Percentiles rank a stretch among this genome's conserved stretches.
Evolutionary conservation across 2,329 filamentous ascomycete genomes (phyloP).

Genomic region (Monilinia fructigena): DNA sequence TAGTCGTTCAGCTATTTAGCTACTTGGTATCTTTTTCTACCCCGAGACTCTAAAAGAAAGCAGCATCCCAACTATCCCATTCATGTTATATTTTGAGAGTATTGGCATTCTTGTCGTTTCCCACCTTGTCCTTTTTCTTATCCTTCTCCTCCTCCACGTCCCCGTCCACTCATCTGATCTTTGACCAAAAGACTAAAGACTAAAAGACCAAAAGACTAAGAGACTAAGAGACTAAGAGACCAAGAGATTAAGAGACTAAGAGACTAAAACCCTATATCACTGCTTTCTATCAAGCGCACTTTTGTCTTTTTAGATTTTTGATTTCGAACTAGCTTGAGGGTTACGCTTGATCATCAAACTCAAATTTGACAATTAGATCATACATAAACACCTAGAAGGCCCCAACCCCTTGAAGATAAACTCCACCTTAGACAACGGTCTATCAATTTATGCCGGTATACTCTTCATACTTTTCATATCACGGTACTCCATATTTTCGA

Average conservation of each 20-base stretch:
- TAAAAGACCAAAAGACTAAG: background rate
- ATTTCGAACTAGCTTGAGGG: background rate
- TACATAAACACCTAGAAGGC: constrained; percentile 3
- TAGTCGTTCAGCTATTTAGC: background rate
- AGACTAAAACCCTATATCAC: background rate
- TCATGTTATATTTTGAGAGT: background rate
- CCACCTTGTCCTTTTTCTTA: too few relatives aligned
- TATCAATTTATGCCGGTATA: constrained; percentile 11
- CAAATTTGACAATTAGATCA: constrained; percentile 15
- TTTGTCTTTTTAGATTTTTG: background rate
- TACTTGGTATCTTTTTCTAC: background rate
- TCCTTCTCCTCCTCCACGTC: background rate
- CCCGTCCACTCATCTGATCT: constrained; percentile 4
- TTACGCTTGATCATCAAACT: constrained; percentile 6
- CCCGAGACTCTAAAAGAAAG: background rate
- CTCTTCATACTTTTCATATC: background rate
- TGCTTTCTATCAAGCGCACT: background rate
- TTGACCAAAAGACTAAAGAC: background rate
- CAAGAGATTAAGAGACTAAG: too few relatives aligned
- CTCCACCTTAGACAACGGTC: constrained; percentile 21
- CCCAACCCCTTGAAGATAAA: constrained; percentile 7
- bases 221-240: too few relatives aligned
- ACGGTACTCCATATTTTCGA: background rate
- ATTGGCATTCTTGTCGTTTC: background rate
- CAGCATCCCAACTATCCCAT: background rate